phyloP scores from a whole-genome alignment of 495 filamentous ascomycete genomes.

The Penicillium coffeae region DNA sequence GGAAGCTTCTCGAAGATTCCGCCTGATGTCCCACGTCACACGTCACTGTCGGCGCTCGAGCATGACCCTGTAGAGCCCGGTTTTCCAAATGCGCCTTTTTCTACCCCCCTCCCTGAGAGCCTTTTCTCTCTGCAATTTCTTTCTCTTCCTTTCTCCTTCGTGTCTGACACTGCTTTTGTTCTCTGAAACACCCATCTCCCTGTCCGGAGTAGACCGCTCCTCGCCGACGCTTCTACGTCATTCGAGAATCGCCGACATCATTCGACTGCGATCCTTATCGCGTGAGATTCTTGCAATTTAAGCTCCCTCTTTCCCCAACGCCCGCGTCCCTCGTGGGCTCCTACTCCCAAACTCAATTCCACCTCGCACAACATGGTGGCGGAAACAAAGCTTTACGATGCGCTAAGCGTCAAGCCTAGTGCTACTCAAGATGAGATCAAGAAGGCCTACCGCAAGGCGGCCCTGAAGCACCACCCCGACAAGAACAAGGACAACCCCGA shows the following conservation, averaged over 20 bases:
- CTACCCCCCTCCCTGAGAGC: constrained; percentile 3
- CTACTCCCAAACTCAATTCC: constrained; percentile 13
- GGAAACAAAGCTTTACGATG: constrained; percentile 83
- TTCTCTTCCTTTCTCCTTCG: not conserved
- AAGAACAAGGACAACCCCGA: constrained; percentile 91
- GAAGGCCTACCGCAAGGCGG: constrained; percentile 91
- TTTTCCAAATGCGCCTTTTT: constrained; percentile 2
- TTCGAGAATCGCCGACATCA: constrained; percentile 29
- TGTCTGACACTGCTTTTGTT: not conserved
- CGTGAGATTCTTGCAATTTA: constrained; percentile 13
- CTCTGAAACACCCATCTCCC: not conserved
- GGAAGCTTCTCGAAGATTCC: constrained; percentile 41
- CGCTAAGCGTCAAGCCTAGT: constrained; percentile 67
- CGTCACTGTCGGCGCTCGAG: constrained; percentile 5
- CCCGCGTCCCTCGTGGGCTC: constrained; percentile 6
- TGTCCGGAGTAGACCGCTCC: not conserved
- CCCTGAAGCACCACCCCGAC: constrained; percentile 91
- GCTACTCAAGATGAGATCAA: constrained; percentile 93
- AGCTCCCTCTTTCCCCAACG: constrained; percentile 1
- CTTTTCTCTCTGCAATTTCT: constrained; percentile 10
- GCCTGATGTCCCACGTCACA: constrained; percentile 34
- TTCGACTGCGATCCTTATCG: constrained; percentile 3
- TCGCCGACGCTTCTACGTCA: constrained; percentile 38
- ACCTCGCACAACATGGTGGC: constrained; percentile 63
- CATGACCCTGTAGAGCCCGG: not conserved